Base-by-base conservation (phyloP, 2,329 filamentous ascomycete genomes). In the Endocalyx cinctus region DNA sequence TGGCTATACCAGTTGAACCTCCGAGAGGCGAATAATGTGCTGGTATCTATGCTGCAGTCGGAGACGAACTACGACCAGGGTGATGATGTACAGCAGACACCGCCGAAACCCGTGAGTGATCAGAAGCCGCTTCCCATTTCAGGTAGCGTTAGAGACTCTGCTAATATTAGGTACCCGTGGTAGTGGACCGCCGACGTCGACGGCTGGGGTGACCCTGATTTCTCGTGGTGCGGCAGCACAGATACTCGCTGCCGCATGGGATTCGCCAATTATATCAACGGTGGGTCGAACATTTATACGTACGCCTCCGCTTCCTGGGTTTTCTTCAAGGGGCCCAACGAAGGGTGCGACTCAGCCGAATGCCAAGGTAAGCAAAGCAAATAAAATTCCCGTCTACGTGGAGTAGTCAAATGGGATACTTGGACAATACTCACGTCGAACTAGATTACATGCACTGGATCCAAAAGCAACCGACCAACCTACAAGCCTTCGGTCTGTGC, bases 1-100 rank as follows among this genome's bases (percentile, higher is more conserved):
- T 68, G 69, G 52, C 54, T 79, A 29, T 79, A 79, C 56, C 72
- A 79, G 54, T 68, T 77, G 43, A 71, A 75, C 41, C 52, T 77
- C 32, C 58, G 63, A 29, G 55, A 59, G 22, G 70, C 72, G 1
- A 48, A 59, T 34, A 72, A 74, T 38, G 64, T 77, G 7, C 60
- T 72, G 34, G 58, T 71, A 11, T 64, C 63, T 11, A 45, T 75
- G 51, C 61, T 72, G 37, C 71, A 77, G 54, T 64, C 63, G 28
- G 74, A 78, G 54, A 74, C 72, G 8, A 72, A 73, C 27, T 74
- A 74, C 47, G 54, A 60, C 43, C 58, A 67, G 39, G 61, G 61
- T 13, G 54, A 62, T 39, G 55, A 67, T 44, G 51, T 53, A 10
- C 43, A 46, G n/a, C 54, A 59, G 36, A 42, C 52, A 2, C 43